Base-by-base conservation (phyloP, 1,139 yeast genomes). In the Blastobotrys petasosporus region DNA sequence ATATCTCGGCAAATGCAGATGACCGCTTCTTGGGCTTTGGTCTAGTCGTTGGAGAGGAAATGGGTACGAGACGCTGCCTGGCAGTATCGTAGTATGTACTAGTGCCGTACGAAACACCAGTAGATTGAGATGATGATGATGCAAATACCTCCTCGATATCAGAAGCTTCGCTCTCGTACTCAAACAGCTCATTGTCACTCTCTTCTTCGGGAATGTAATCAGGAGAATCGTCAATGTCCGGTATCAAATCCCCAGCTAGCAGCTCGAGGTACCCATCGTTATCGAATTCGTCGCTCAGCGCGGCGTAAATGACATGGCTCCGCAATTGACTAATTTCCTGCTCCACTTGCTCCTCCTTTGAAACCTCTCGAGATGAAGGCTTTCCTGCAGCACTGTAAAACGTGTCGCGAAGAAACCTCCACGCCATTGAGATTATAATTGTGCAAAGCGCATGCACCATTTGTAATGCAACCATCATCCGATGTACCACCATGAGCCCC, bases 191-290 rank as follows among this genome's bases (percentile, higher is more conserved):
- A 13, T 46, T 42, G 31, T 54, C 54, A 13, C 47, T 41, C 10
- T 33, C 51, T 12, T 39, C 55, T 6, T 53, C 55, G 9, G 59
- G 59, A 13, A 31, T 45, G 37, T 51, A 58, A 37, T 57, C 61
- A 13, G 20, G 46, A 7, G 62, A 57, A 37, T 51, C 51, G 37
- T 58, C 62, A 42, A 51, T 39, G 2, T 59, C 61, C 4, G 62
- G 59, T 16, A 58, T 50, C 12, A 51, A 30, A 11, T 50, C 53
- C 1, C 61, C 61, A 32, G 51, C 43, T 8, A 58, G 51, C 25
- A 58, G 49, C 2, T 39, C 39, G 30, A 47, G 34, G 35, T 58
- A 55, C 9, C 53, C 53, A 2, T 39, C 25, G 25, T 20, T 45
- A 6, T 25, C 48, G 35, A 46, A 49, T 11, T 49, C 53, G 17